Percentiles rank a stretch among this genome's conserved stretches.
phyloP scores from a whole-genome alignment of 371 early-diverging fungal genomes.

The Mucor ambiguus region DNA sequence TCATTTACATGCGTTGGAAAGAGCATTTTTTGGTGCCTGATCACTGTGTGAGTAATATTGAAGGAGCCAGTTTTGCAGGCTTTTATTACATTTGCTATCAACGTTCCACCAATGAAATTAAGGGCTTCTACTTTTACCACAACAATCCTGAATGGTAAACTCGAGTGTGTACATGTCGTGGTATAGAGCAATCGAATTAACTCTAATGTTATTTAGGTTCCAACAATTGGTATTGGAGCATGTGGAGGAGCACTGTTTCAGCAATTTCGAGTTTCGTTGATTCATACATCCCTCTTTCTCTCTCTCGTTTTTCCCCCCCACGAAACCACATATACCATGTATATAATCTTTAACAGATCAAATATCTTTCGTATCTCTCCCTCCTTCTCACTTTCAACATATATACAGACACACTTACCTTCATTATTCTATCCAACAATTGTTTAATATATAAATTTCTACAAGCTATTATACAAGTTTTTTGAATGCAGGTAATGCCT shows the following conservation, averaged over 20 bases:
- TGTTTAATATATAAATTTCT: not conserved
- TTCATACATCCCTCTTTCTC: not conserved
- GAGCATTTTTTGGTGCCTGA: slow-evolving; percentile 96
- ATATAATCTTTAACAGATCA: slow-evolving; percentile 1
- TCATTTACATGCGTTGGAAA: slow-evolving; percentile 97
- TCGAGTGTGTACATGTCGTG: not conserved
- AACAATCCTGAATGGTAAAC: slow-evolving; percentile 71
- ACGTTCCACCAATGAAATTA: slow-evolving; percentile 72
- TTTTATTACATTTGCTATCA: slow-evolving; percentile 94
- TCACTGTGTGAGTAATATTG: slow-evolving; percentile 80
- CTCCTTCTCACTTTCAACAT: not conserved
- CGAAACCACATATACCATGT: not conserved
- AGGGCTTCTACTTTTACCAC: slow-evolving; percentile 83
- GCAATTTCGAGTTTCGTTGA: slow-evolving; percentile 66
- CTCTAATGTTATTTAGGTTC: slow-evolving; percentile 14
- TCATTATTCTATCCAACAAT: not conserved
- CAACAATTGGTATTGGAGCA: slow-evolving; percentile 80
- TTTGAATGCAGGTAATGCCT: not conserved
- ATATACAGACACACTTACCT: not conserved
- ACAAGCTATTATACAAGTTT: not conserved
- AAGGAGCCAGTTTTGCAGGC: slow-evolving; percentile 94
- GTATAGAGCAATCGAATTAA: not conserved
- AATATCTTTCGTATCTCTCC: not conserved
- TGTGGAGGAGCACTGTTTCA: slow-evolving; percentile 48
- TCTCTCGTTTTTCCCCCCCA: not conserved